Conservation (phyloP, 2,329 filamentous ascomycete species). For the Didymella segeticola region DNA sequence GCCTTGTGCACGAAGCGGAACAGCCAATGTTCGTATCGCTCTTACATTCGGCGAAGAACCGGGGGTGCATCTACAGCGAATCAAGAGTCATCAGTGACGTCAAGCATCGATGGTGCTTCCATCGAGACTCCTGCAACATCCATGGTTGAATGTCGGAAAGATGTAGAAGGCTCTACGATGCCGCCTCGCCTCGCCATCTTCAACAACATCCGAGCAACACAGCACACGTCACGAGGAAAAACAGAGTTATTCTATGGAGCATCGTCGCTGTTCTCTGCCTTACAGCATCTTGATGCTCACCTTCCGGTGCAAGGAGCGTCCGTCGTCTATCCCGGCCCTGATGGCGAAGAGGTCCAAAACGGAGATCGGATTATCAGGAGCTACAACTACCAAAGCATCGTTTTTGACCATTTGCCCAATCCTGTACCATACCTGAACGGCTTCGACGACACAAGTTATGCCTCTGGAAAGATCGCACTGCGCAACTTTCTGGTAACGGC, state of each 20-base stretch:
- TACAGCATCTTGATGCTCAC: conserved; percentile 16
- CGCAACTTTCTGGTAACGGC: conserved; percentile 14
- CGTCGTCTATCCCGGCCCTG: not conserved
- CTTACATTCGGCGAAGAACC: conserved; percentile 5
- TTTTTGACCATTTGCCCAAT: conserved; percentile 11
- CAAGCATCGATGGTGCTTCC: not conserved
- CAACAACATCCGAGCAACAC: conserved; percentile 17
- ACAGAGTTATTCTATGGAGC: conserved; percentile 17
- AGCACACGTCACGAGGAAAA: conserved; percentile 4
- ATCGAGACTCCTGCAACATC: too few species aligned
- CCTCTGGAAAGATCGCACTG: conserved; percentile 6
- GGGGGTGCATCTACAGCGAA: not conserved
- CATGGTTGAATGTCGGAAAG: too few species aligned
- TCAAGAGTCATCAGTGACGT: not conserved
- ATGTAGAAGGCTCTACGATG: not conserved
- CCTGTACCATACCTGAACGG: not conserved
- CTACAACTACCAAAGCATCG: conserved; percentile 17
- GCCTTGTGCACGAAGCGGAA: conserved; percentile 2
- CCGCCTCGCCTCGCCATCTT: conserved; percentile 13
- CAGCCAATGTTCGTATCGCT: conserved; percentile 11
- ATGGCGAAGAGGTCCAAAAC: conserved; percentile 2
- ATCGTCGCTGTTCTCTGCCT: conserved; percentile 12
- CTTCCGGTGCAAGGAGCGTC: conserved; percentile 8
- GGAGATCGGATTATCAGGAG: conserved; percentile 11
- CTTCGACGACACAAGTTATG: conserved; percentile 2